Evolutionary conservation across 805 yeast genomes (phyloP), one percentile per base, ranked within the genome.

Genomic region (Yarrowia sp.): DNA sequence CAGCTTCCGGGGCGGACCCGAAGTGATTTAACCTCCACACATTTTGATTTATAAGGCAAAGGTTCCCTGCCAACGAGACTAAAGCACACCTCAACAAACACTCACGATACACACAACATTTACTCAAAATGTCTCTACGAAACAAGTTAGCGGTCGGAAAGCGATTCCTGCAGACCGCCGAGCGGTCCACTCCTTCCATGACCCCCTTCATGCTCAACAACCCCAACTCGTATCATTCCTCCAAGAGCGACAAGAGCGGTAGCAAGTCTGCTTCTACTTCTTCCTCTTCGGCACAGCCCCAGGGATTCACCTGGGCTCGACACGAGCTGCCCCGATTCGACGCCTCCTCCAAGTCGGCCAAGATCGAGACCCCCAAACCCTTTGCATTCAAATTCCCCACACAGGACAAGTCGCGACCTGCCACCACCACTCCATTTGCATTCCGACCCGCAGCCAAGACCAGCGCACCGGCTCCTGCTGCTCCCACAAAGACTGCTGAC

Each of bases 371-470:
- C 49, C 33, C 44, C 51, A 58, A 41, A 58, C 63, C 63, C 38
- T 43, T 43, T 58, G 63, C 63, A 58, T 58, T 58, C 41, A 58
- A 58, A n/a, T 58, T 58, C 40, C 63, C 63, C 51, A 28, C 59
- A 19, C 59, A 24, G 26, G 61, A 54, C 35, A 54, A 54, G 61
- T 52, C 56, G 16, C 46, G 61, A 54, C 48, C 48, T n/a, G 30
- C 61, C 35, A 21, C 59, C 44, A 52, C 59, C 24, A n/a, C n/a
- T n/a, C 61, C 61, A 3, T 54, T 54, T 38, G 61, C 61, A 54
- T 54, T 54, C 46, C 32, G 41, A 33, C 58, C 58, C 3, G 32
- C 59, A n/a, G 12, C 61, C 33, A 54, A 54, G 59, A 14, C 59
- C 21, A n/a, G 9, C 17, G 28, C 54, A 19, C 17, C 54, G 14